A percentile compares a stretch with the other conserved stretches of the same genome.
Evolutionary conservation across 192 early-diverging fungal genomes (phyloP).

Genomic region (Coemansia sp.): DNA sequence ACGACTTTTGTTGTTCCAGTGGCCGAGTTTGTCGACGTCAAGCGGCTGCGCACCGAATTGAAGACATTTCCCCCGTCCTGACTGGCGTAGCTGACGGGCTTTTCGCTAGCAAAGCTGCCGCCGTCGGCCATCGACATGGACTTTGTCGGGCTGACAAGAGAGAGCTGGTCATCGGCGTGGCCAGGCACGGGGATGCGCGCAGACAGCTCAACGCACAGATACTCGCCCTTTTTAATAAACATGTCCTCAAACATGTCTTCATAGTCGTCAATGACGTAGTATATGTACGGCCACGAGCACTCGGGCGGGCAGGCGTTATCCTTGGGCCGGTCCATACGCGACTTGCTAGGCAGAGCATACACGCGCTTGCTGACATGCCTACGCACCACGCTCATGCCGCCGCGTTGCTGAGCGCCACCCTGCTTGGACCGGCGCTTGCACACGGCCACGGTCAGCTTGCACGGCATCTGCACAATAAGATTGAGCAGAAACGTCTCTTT

Average conservation of each 20-base stretch:
- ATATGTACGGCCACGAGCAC: conserved; percentile 85
- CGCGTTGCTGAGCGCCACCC: conserved; percentile 35
- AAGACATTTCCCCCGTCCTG: conserved; percentile 38
- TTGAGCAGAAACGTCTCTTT: conserved; percentile 91
- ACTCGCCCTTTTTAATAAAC: conserved; percentile 79
- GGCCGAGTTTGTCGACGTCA: conserved; percentile 52
- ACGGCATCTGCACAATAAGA: conserved; percentile 86
- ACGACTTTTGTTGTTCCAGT: conserved; percentile 61
- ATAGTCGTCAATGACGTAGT: conserved; percentile 92
- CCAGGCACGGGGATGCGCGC: conserved; percentile 63
- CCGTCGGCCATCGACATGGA: conserved; percentile 12
- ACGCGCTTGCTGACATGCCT: conserved; percentile 69
- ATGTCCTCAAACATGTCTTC: conserved; percentile 87
- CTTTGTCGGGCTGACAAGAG: conserved; percentile 15
- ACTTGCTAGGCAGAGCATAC: conserved; percentile 87
- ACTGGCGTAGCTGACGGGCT: conserved; percentile 44
- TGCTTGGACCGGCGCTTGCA: conserved; percentile 64
- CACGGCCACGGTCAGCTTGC: conserved; percentile 85
- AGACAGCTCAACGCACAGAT: conserved; percentile 86
- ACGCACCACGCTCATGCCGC: conserved; percentile 71
- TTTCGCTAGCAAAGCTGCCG: conserved; percentile 20
- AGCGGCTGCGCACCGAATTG: conserved; percentile 50
- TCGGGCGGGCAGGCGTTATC: conserved; percentile 83
- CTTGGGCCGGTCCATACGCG: conserved; percentile 76
- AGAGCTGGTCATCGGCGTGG: conserved; percentile 30